A percentile compares a stretch with the other conserved stretches of the same genome.
Conservation (phyloP, 169 alveolate species). For the Eimeria sp. region DNA sequence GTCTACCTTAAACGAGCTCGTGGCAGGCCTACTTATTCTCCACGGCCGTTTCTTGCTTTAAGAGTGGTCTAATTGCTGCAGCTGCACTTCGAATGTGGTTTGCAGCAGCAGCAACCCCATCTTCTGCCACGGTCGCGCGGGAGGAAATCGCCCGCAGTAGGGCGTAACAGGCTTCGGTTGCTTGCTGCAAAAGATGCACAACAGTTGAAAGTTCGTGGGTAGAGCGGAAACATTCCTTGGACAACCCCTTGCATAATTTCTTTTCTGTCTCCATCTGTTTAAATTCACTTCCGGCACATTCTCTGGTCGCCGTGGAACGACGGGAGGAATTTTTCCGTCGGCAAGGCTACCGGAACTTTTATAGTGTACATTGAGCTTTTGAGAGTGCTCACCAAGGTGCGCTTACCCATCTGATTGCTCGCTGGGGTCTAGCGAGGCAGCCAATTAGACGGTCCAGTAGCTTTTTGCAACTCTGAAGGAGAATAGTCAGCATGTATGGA, state of each 20-base stretch:
- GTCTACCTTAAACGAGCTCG: not conserved
- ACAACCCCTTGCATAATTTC: not conserved
- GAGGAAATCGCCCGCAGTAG: conserved; percentile 31
- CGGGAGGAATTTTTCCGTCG: not conserved
- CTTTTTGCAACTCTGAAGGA: conserved; percentile 43
- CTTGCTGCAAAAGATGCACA: conserved; percentile 35
- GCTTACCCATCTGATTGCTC: conserved; percentile 66
- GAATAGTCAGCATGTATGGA: not conserved
- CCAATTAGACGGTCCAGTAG: conserved; percentile 38
- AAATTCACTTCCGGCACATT: not conserved
- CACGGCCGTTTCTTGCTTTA: conserved; percentile 40
- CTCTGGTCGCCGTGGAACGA: not conserved
- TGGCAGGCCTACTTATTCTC: conserved; percentile 17
- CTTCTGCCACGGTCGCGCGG: conserved; percentile 9
- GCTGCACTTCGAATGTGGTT: conserved; percentile 23
- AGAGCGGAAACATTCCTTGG: not conserved
- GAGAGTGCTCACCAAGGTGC: not conserved
- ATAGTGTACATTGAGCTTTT: not conserved
- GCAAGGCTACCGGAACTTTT: too few relatives aligned
- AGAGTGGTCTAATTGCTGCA: conserved; percentile 40
- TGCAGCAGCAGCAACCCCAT: conserved; percentile 44
- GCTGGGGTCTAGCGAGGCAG: conserved; percentile 65
- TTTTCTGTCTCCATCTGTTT: not conserved
- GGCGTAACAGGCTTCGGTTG: conserved; percentile 31
- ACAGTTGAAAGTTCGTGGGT: not conserved